Percentiles rank a stretch among this genome's conserved stretches.
phyloP scores from a whole-genome alignment of 2,329 filamentous ascomycete species.

The Venturia nashicola region DNA sequence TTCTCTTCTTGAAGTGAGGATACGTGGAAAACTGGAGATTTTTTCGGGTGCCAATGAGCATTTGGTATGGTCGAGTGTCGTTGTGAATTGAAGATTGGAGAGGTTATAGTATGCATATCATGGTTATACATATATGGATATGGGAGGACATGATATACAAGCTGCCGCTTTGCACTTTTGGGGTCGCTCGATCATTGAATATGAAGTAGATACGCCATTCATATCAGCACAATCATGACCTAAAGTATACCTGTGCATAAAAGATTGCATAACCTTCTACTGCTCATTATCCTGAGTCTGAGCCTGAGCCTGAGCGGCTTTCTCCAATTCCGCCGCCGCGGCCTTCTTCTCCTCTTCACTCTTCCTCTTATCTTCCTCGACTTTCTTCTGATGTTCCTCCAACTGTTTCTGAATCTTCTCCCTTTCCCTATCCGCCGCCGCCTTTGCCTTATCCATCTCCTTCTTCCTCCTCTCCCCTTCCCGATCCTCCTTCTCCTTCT shows the following conservation, averaged over 20 bases:
- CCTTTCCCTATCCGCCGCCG: neutral
- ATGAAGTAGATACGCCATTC: neutral
- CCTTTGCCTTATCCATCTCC: neutral
- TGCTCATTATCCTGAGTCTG: neutral
- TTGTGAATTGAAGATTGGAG: no score
- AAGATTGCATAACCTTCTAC: neutral
- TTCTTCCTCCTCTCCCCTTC: neutral
- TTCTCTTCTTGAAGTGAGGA: no score
- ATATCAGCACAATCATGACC: neutral
- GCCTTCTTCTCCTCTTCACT: neutral
- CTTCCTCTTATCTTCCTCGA: neutral
- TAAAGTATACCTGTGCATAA: neutral
- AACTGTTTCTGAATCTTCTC: conserved; percentile 5
- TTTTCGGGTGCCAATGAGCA: no score
- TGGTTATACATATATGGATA: neutral
- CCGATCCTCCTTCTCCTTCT: conserved; percentile 3
- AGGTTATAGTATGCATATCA: no score
- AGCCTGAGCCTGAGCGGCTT: neutral
- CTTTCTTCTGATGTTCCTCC: neutral
- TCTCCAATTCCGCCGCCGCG: neutral
- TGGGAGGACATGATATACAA: neutral
- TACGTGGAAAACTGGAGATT: no score
- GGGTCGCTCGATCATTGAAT: neutral
- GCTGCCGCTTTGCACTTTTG: neutral
- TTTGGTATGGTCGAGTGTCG: no score